Evolutionary conservation across 768 basidiomycete genomes (phyloP).

Genomic region (Boletus fagicola): DNA sequence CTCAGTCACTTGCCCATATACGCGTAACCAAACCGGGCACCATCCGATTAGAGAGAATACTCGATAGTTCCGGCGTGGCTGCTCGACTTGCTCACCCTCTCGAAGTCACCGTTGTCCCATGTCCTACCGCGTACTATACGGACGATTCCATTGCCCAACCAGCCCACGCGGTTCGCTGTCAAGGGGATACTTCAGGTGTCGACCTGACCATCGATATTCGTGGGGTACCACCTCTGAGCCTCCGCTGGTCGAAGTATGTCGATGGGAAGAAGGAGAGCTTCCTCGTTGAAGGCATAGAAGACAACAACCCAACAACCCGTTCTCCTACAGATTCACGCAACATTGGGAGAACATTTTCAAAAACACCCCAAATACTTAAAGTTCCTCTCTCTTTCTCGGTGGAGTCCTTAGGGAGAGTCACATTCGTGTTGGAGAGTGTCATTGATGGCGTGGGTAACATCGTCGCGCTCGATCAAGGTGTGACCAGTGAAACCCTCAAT

Average conservation of each 20-base stretch:
- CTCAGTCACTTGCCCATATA: constrained; percentile 74
- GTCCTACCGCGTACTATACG: constrained; percentile 71
- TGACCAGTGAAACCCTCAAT: constrained; percentile 17
- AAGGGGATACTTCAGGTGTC: constrained; percentile 58
- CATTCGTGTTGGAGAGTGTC: constrained; percentile 76
- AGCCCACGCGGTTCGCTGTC: constrained; percentile 57
- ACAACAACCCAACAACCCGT: constrained; percentile 40
- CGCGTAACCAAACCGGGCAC: constrained; percentile 70
- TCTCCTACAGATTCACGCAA: constrained; percentile 25
- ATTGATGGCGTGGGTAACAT: constrained; percentile 82
- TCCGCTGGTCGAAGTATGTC: constrained; percentile 72
- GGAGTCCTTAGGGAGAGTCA: constrained; percentile 61
- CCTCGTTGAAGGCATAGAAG: constrained; percentile 82
- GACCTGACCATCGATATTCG: constrained; percentile 61
- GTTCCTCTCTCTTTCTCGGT: constrained; percentile 69
- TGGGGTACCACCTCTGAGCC: constrained; percentile 74
- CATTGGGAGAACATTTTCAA: constrained; percentile 22
- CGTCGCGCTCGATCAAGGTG: constrained; percentile 45
- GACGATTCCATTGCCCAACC: constrained; percentile 35
- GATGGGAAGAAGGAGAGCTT: constrained; percentile 68
- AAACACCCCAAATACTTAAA: constrained; percentile 53
- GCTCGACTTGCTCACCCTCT: constrained; percentile 67
- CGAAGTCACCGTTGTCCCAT: constrained; percentile 74
- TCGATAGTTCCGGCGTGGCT: constrained; percentile 66
- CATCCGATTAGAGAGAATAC: constrained; percentile 69